Percentiles rank a stretch among this genome's conserved stretches.
These are phyloP conservation scores for Salvia hispanica DNA, from an alignment of 257 asterid species.

Conservation along the genomic window DNA sequence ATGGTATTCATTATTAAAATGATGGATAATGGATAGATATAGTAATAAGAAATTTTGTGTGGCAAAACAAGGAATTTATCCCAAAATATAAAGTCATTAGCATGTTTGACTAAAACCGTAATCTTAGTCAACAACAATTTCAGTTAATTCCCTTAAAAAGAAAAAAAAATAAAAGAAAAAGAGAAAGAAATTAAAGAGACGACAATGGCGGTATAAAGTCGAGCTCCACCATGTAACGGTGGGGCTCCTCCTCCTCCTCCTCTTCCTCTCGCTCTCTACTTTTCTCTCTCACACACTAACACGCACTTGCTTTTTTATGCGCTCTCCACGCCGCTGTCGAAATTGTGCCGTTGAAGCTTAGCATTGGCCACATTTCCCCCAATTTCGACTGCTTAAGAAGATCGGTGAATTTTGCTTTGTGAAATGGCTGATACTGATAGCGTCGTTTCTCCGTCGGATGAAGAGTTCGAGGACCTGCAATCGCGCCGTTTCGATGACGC, in stretches of 20 bases:
- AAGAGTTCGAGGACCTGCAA: conserved; percentile 49
- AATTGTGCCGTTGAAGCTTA: conserved; percentile 50
- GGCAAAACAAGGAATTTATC: not conserved
- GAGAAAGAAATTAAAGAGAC: conserved; percentile 5
- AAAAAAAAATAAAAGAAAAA: too few relatives aligned
- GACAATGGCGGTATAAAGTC: conserved; percentile 29
- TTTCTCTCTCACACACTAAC: conserved; percentile 4
- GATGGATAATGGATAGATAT: too few relatives aligned
- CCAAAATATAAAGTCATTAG: not conserved
- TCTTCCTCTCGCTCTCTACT: conserved; percentile 35
- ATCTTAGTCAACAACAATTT: not conserved
- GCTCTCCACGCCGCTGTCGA: conserved; percentile 32
- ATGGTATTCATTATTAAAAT: too few relatives aligned
- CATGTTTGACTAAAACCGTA: conserved; percentile 10
- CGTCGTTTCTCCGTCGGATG: conserved; percentile 46
- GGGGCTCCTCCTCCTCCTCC: conserved; percentile 46
- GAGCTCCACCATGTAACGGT: conserved; percentile 51
- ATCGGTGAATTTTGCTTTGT: not conserved
- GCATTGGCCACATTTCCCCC: conserved; percentile 12
- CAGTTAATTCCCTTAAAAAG: too few relatives aligned
- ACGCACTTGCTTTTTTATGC: conserved; percentile 27
- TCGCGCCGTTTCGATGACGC: conserved; percentile 64
- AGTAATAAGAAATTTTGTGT: too few relatives aligned
- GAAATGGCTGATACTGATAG: conserved; percentile 37
- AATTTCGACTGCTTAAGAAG: not conserved